Conservation (phyloP, 768 basidiomycete genomes). For the Nevesoporus exiguus region DNA sequence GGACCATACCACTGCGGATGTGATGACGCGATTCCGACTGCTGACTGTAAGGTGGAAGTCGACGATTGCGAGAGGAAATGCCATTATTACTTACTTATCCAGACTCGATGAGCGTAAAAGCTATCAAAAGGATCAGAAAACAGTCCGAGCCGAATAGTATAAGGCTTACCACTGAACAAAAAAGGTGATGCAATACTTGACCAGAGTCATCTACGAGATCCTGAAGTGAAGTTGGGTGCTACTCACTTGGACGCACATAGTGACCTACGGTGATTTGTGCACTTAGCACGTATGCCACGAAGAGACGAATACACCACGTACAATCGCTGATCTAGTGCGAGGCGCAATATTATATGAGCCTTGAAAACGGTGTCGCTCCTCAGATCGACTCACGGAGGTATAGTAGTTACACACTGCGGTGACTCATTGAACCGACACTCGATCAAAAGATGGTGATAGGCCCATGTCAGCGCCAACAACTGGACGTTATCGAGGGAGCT, state of each 20-base stretch:
- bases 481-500: constrained; percentile 11
- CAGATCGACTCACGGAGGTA: constrained; percentile 8
- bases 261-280: not conserved
- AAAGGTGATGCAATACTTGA: constrained; percentile 19
- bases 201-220: not conserved
- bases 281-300: not conserved
- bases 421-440: constrained; percentile 5
- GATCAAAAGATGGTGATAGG: constrained; percentile 5
- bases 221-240: not conserved
- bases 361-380: not conserved
- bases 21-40: constrained; percentile 13
- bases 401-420: not conserved
- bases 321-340: constrained; percentile 3
- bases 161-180: constrained; percentile 18
- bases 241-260: constrained; percentile 4
- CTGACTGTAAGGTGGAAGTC: constrained; percentile 14
- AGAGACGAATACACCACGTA: not conserved
- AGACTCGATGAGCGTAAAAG: constrained; percentile 27
- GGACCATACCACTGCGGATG: constrained; percentile 14
- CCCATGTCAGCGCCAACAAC: not conserved
- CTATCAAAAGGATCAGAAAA: constrained; percentile 7
- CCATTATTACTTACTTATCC: constrained; percentile 20
- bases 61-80: not conserved
- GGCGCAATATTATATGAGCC: not conserved
- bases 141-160: not conserved